phyloP scores from a whole-genome alignment of 2,329 filamentous ascomycete genomes.

The Bertia moriformis region DNA sequence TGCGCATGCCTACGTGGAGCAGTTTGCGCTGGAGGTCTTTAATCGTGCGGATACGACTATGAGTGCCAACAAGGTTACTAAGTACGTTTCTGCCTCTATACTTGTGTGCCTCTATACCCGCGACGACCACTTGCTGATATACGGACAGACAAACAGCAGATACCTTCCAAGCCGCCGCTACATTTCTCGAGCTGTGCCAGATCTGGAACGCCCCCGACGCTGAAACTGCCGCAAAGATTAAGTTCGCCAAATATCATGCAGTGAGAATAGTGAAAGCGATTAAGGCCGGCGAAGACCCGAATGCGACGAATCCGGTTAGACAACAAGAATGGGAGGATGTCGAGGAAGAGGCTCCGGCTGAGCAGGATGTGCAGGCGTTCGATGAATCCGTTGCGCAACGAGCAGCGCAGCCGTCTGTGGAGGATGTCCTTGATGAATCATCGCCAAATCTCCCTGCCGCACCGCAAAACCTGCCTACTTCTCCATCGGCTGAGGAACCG shows the following conservation, averaged over 20 bases:
- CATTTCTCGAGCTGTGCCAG: slow-evolving; percentile 47
- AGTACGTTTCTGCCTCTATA: slow-evolving; percentile 15
- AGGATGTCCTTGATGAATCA: slow-evolving; percentile 10
- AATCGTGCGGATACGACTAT: slow-evolving; percentile 46
- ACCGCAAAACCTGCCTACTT: not conserved
- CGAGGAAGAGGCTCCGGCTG: slow-evolving; percentile 31
- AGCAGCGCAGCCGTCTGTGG: slow-evolving; percentile 20
- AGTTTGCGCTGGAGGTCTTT: slow-evolving; percentile 52
- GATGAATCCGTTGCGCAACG: slow-evolving; percentile 26
- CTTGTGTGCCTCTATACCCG: slow-evolving; percentile 1
- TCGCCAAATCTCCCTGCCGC: not conserved
- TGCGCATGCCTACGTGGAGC: slow-evolving; percentile 52
- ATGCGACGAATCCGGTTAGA: slow-evolving; percentile 49
- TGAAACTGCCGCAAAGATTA: slow-evolving; percentile 9
- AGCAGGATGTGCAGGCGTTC: slow-evolving; percentile 10
- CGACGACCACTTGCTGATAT: too few species aligned
- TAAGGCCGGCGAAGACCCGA: slow-evolving; percentile 57
- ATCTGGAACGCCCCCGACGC: slow-evolving; percentile 42
- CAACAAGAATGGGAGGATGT: slow-evolving; percentile 49
- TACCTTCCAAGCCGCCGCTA: slow-evolving; percentile 50
- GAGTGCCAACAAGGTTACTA: slow-evolving; percentile 40
- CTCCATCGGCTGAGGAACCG: not conserved
- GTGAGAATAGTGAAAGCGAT: slow-evolving; percentile 38
- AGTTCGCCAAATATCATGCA: slow-evolving; percentile 1
- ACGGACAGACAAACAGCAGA: slow-evolving; percentile 50